phyloP scores from a whole-genome alignment of 148 eudicot genomes.

The Agrostemma githago region DNA sequence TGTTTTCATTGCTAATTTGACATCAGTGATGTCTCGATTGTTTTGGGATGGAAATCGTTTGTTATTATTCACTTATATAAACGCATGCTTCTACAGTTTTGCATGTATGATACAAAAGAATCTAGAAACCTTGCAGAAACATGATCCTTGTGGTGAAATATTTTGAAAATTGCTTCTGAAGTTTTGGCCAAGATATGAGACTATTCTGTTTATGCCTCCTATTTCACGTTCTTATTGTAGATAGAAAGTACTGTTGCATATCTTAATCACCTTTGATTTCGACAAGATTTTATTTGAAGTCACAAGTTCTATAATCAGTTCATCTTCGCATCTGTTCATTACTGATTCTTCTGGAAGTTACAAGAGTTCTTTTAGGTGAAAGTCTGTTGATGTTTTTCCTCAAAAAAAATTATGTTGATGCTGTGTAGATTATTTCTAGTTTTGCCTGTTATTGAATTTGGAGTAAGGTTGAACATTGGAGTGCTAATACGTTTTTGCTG shows the following conservation, averaged over 20 bases:
- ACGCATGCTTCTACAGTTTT: background rate
- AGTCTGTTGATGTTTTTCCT: background rate
- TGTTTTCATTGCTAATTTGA: background rate
- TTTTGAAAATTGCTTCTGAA: background rate
- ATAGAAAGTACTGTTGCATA: too few relatives aligned
- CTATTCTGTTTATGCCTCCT: background rate
- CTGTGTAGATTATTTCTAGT: background rate
- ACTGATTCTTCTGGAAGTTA: background rate
- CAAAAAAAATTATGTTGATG: background rate
- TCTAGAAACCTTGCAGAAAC: background rate
- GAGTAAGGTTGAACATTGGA: background rate
- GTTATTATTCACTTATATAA: background rate
- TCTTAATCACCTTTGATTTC: background rate
- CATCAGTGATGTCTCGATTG: background rate
- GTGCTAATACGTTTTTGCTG: conserved; percentile 3
- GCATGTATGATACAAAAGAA: background rate
- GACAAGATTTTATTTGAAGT: background rate
- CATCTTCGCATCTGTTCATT: background rate
- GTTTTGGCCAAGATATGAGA: background rate
- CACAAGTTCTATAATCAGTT: background rate
- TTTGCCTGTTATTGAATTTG: background rate
- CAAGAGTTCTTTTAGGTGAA: background rate
- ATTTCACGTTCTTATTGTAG: background rate
- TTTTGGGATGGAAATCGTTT: background rate
- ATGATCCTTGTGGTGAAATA: background rate